Evolutionary conservation across 2,329 filamentous ascomycete genomes (phyloP).

Genomic region (Neopestalotiopsis sp.): DNA sequence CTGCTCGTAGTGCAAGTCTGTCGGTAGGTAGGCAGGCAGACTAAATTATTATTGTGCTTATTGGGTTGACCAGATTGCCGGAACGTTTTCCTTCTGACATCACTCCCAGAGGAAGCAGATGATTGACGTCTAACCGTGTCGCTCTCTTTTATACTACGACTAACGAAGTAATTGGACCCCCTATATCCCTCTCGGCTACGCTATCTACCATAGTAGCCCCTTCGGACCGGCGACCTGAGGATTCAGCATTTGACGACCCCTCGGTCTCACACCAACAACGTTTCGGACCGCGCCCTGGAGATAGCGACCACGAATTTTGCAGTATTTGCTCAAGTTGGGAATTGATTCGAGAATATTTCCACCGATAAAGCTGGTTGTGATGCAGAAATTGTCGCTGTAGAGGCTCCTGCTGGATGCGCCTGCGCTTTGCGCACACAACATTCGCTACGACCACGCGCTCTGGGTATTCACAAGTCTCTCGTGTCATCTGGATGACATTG

Average conservation of each 20-base stretch:
- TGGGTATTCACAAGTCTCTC: constrained; percentile 1
- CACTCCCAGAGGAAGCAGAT: not conserved
- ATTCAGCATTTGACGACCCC: not conserved
- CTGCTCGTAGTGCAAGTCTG: not conserved
- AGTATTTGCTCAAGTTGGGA: not conserved
- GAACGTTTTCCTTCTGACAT: constrained; percentile 13
- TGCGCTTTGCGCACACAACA: constrained; percentile 30
- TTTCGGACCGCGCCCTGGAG: constrained; percentile 2
- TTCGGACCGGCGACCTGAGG: not conserved
- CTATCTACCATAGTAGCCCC: not conserved
- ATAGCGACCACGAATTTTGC: not conserved
- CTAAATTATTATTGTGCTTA: not conserved
- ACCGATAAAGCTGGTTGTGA: constrained; percentile 24
- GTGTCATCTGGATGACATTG: constrained; percentile 35
- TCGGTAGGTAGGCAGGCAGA: not conserved
- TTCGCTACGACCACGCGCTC: constrained; percentile 25
- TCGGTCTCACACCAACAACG: constrained; percentile 15
- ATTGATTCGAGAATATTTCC: not conserved
- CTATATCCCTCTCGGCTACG: constrained; percentile 7
- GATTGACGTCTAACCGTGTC: not conserved
- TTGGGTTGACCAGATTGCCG: not conserved
- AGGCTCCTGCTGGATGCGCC: constrained; percentile 25
- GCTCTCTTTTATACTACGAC: constrained; percentile 7
- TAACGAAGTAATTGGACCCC: not conserved
- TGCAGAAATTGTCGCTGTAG: constrained; percentile 27